These are phyloP conservation scores for Trametes elegans DNA, from an alignment of 768 basidiomycete species.

Conservation along the genomic window DNA sequence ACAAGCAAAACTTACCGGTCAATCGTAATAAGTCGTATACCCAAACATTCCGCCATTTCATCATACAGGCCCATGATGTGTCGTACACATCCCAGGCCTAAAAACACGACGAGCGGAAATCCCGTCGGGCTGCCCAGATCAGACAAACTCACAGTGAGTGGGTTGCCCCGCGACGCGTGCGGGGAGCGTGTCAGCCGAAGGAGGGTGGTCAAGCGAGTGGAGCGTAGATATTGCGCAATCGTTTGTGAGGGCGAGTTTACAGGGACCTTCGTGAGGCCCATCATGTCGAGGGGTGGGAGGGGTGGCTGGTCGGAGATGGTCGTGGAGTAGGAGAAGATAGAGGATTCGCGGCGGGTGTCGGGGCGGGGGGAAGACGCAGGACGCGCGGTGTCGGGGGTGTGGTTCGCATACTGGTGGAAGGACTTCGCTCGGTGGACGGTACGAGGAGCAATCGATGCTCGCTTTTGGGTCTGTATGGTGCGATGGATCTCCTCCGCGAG, in stretches of 20 bases:
- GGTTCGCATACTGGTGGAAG: conserved; percentile 25
- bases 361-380: conserved; percentile 20
- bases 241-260: conserved; percentile 56
- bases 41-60: conserved; percentile 88
- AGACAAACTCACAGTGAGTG: conserved; percentile 86
- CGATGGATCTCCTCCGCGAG: conserved; percentile 79
- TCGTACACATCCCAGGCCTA: conserved; percentile 91
- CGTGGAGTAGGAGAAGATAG: conserved; percentile 28
- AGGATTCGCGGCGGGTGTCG: conserved; percentile 25
- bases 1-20: conserved; percentile 59
- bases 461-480: conserved; percentile 61
- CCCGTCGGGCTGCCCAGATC: conserved; percentile 88
- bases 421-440: conserved; percentile 28
- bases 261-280: conserved; percentile 42
- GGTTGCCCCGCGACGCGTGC: conserved; percentile 71
- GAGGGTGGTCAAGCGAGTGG: conserved; percentile 79
- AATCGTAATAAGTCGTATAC: conserved; percentile 87
- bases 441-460: conserved; percentile 36
- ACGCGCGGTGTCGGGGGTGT: conserved; percentile 20
- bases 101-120: conserved; percentile 85
- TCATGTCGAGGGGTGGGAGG: conserved; percentile 26
- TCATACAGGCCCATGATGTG: conserved; percentile 96
- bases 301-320: conserved; percentile 25
- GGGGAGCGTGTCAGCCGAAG: conserved; percentile 77
- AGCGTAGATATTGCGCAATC: conserved; percentile 85